Percentiles rank a stretch among this genome's conserved stretches.
These are phyloP conservation scores for Alternaria triticimaculans DNA, from an alignment of 2,329 filamentous ascomycete species.

Conservation along the genomic window DNA sequence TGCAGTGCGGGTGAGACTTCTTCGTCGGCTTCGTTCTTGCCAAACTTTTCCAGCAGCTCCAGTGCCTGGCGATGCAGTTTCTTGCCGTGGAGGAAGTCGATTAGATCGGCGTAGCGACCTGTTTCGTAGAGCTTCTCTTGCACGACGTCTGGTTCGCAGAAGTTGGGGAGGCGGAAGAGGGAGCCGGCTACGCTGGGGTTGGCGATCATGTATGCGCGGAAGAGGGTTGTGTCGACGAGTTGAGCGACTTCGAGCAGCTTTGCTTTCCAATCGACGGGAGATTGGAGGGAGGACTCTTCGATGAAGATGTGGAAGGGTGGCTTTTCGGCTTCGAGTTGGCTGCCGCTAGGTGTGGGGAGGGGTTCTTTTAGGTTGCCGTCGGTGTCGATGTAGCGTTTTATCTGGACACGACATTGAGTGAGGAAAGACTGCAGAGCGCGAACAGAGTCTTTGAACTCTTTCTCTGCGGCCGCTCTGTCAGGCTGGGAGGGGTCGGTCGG, in stretches of 20 bases:
- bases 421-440: slow-evolving; percentile 86
- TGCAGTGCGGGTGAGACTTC: slow-evolving; percentile 65
- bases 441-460: slow-evolving; percentile 82
- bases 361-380: slow-evolving; percentile 66
- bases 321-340: slow-evolving; percentile 44
- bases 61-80: slow-evolving; percentile 88
- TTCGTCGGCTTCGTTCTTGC: slow-evolving; percentile 60
- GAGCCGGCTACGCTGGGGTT: slow-evolving; percentile 83
- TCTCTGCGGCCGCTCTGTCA: slow-evolving; percentile 69
- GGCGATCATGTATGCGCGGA: slow-evolving; percentile 93
- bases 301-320: slow-evolving; percentile 55
- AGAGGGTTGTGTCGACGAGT: slow-evolving; percentile 91
- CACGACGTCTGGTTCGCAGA: slow-evolving; percentile 94
- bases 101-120: slow-evolving; percentile 87
- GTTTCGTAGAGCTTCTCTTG: slow-evolving; percentile 90
- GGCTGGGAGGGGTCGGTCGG: slow-evolving; percentile 53
- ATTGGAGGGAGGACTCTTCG: slow-evolving; percentile 33
- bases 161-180: slow-evolving; percentile 94
- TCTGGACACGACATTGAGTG: slow-evolving; percentile 76
- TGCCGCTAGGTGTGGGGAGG: slow-evolving; percentile 56
- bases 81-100: slow-evolving; percentile 98
- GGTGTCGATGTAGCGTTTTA: slow-evolving; percentile 66
- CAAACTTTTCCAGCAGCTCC: slow-evolving; percentile 81
- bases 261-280: slow-evolving; percentile 66
- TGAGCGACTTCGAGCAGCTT: slow-evolving; percentile 78